Evolutionary conservation across 108 stramenopile species (phyloP), one percentile per base, ranked within the genome.

Genomic region (Fistulifera pelliculosa): DNA sequence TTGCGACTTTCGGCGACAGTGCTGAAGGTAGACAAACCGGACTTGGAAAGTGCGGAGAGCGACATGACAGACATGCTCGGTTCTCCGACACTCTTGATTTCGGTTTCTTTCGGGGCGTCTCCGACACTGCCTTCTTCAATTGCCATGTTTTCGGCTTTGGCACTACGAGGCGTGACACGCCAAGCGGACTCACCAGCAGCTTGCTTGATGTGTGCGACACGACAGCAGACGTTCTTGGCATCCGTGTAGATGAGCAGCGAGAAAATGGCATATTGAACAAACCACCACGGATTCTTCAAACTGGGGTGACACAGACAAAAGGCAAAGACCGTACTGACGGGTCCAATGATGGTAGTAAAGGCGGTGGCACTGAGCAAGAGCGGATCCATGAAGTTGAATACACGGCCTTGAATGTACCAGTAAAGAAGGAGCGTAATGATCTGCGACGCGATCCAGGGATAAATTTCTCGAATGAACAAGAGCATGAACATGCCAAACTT

Each of bases 211-310:
- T 21, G 44, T 5, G 40, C 11, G 5, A 45, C 44, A 45, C 44
- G 44, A 45, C 44, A 45, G 21, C 17, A 21, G 44, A 45, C 44
- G 21, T 45, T 45, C 44, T 45, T 45, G 5, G 21, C 17, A 5
- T 45, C 44, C 17, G 44, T 45, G 44, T 45, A 45, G 44, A 45
- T 21, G 44, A 45, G 44, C 19, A 45, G 19, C 17, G 44, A 45
- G 44, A 45, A 45, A 11, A 45, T 21, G 11, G 44, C 44, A 11
- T 45, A 45, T 21, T 21, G 17, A 21, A 45, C 44, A 45, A 45
- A 45, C 44, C 44, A 45, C 44, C 44, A 45, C 2, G 44, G 44
- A 21, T 45, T 45, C 44, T 45, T 45, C 19, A 45, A 21, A 5
- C 19, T 21, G 5, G 44, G 44, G 11, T 45, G 44, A 21, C 19